phyloP scores from a whole-genome alignment of 2,329 filamentous ascomycete species.

The Sporothrix pseudoabietina region DNA sequence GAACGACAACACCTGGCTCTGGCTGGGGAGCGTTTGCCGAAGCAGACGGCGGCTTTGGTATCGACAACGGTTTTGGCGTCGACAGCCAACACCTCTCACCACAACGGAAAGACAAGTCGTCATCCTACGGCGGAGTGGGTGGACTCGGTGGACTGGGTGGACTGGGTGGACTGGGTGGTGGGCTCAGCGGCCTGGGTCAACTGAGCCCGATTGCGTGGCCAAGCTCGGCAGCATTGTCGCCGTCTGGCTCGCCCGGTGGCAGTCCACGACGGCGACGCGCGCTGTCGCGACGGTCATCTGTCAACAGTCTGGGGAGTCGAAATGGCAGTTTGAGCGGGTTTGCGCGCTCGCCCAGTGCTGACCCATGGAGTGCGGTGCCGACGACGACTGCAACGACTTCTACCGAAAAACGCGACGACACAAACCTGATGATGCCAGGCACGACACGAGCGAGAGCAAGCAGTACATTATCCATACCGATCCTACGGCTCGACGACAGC shows the following conservation, averaged over 20 bases:
- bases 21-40: slow-evolving; percentile 3
- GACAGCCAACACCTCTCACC: slow-evolving; percentile 36
- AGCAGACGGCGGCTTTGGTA: slow-evolving; percentile 23
- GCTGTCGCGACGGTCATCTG: slow-evolving; percentile 11
- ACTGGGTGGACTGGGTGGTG: slow-evolving; percentile 35
- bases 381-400: too few relatives aligned
- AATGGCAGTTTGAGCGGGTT: background rate
- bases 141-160: slow-evolving; percentile 34
- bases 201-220: slow-evolving; percentile 48
- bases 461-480: slow-evolving; percentile 2
- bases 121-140: background rate
- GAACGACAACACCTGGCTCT: background rate
- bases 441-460: background rate
- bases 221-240: slow-evolving; percentile 22
- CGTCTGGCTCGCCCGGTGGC: background rate
- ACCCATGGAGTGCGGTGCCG: background rate
- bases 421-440: background rate
- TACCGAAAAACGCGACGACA: background rate
- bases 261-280: slow-evolving; percentile 27
- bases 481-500: background rate
- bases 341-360: slow-evolving; percentile 9
- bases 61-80: background rate
- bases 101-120: slow-evolving; percentile 41
- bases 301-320: background rate
- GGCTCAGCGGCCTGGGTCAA: slow-evolving; percentile 34